Conservation (phyloP, 352 stramenopile genomes). For the Aphanomyces astaci region DNA sequence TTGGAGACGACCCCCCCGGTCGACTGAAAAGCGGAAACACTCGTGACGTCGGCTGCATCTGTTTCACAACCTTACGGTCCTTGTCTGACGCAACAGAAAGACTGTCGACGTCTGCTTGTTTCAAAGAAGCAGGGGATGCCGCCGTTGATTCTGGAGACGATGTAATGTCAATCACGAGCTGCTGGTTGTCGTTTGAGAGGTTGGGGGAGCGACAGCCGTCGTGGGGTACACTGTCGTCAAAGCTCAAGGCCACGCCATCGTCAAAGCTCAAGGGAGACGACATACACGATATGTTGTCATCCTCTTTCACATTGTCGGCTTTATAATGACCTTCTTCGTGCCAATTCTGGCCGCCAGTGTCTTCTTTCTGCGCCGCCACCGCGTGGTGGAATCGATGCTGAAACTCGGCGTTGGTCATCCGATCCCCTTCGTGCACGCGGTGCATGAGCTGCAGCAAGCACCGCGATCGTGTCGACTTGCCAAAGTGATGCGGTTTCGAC, state of each 20-base stretch:
- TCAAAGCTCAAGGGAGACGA: neutral
- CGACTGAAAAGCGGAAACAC: no score
- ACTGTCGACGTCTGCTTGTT: no score
- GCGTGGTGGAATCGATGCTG: neutral
- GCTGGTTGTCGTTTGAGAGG: neutral
- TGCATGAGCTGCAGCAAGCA: constrained; percentile 16
- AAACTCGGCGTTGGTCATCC: constrained; percentile 6
- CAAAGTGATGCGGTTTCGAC: constrained; percentile 14
- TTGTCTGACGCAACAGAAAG: no score
- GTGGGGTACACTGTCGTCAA: neutral
- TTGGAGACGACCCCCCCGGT: no score
- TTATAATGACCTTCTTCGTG: neutral
- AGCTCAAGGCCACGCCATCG: neutral
- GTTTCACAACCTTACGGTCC: no score
- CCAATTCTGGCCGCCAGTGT: neutral
- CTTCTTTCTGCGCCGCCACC: neutral
- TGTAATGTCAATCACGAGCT: neutral
- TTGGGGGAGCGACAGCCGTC: neutral
- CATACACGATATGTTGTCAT: neutral
- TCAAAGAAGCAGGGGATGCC: no score
- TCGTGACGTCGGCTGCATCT: no score
- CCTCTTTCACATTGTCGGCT: neutral
- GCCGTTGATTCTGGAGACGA: no score
- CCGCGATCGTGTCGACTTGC: neutral
- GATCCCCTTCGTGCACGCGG: neutral